phyloP scores from a whole-genome alignment of 768 basidiomycete species.

The Omphalotus guepiniiformis region DNA sequence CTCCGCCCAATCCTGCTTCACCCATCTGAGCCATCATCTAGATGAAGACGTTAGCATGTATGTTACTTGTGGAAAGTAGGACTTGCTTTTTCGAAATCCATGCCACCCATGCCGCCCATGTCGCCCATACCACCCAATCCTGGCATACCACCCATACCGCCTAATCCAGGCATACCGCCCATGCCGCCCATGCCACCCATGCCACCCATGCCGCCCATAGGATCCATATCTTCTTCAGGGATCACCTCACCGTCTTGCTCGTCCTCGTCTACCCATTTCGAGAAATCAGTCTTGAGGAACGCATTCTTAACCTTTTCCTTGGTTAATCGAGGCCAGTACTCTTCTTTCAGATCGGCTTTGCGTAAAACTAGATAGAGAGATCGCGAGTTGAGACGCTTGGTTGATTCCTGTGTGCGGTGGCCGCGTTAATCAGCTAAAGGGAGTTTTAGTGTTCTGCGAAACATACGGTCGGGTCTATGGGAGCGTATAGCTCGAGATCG shows the following conservation, averaged over 20 bases:
- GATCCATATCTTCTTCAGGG: conserved; percentile 30
- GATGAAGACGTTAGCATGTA: neutral
- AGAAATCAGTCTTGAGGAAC: conserved; percentile 93
- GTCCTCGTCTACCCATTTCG: conserved; percentile 96
- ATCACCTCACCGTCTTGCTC: conserved; percentile 71
- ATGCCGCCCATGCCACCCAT: conserved; percentile 43
- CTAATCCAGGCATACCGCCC: conserved; percentile 49
- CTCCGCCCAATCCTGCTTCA: conserved; percentile 17
- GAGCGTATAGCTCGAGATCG: conserved; percentile 68
- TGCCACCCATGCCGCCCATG: conserved; percentile 35
- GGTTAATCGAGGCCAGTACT: conserved; percentile 92
- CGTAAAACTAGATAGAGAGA: conserved; percentile 63
- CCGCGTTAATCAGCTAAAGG: neutral
- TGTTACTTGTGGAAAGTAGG: conserved; percentile 8
- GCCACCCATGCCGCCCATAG: conserved; percentile 41
- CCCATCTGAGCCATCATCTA: conserved; percentile 55
- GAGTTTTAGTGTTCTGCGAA: neutral
- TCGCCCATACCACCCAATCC: conserved; percentile 44
- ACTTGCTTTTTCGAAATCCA: conserved; percentile 65
- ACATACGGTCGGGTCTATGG: conserved; percentile 72
- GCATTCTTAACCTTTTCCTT: conserved; percentile 79
- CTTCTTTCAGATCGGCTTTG: conserved; percentile 72
- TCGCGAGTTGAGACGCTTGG: conserved; percentile 61
- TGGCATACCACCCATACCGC: conserved; percentile 40
- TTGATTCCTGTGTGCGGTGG: conserved; percentile 39